Conservation (phyloP, 2,329 filamentous ascomycete genomes). For the Neofusicoccum laricinum region DNA sequence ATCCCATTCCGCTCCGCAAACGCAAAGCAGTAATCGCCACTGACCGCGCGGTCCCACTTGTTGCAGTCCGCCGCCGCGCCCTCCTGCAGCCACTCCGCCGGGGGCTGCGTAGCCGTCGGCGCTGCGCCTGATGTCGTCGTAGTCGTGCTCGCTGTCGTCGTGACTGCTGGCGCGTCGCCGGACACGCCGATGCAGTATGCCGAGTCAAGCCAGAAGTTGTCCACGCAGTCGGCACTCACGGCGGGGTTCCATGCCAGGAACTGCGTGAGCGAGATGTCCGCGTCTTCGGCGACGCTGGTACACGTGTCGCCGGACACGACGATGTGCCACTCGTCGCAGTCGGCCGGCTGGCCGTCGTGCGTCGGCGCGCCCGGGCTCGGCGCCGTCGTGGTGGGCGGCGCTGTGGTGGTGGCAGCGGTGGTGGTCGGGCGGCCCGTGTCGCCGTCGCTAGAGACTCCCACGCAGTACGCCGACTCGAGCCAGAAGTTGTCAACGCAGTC, state of each 20-base stretch:
- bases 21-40: conserved; percentile 16
- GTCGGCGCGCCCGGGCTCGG: neutral
- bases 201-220: neutral
- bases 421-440: neutral
- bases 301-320: neutral
- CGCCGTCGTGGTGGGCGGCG: neutral
- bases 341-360: neutral
- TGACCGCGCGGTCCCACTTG: neutral
- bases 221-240: neutral
- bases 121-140: neutral
- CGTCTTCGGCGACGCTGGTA: neutral
- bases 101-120: neutral
- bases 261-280: neutral
- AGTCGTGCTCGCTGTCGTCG: neutral
- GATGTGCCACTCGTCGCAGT: neutral
- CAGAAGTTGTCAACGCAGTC: neutral
- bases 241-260: neutral
- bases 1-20: conserved; percentile 18
- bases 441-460: neutral
- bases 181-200: neutral
- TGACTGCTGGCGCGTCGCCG: neutral
- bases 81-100: neutral
- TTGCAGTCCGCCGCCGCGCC: neutral
- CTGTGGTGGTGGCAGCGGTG: neutral
- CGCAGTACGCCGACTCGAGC: neutral